Evolutionary conservation across 2,329 filamentous ascomycete species (phyloP), one percentile per base, ranked within the genome.

Genomic region (Mariannaea sp.): DNA sequence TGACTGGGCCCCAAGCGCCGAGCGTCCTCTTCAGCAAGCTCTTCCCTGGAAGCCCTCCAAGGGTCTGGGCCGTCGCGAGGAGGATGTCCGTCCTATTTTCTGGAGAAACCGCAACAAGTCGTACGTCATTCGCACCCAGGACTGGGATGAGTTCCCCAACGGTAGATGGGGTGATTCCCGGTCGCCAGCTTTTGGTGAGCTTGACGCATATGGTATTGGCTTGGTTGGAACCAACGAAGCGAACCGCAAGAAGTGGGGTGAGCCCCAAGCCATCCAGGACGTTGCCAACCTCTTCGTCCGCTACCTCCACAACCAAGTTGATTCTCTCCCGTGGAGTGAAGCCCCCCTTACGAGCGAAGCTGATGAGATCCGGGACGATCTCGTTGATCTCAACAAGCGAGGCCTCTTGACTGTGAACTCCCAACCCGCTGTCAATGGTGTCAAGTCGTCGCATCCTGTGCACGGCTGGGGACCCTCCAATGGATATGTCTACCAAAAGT

Each of bases 121-220:
- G 4, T 99, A 99, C 67, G 87, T 99, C 49, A 86, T 91, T 50
- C 90, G 94, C 49, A 99, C 94, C 1, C 92, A 97, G 70, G 93
- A 97, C 64, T 99, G 94, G 94, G 94, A 99, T 67, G 94, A 99
- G 72, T 99, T 97, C 66, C 94, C 94, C 50, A 99, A 99, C 78
- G 94, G 94, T 40, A 89, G 94, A 73, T 99, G 94, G 94, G 95
- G 94, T 74, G 94, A 99, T 73, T 93, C 92, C 46, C 85, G 94
- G 60, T 97, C 93, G 53, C 94, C 94, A 56, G 94, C 94, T 44
- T 99, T 97, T 68, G 94, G 94, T 67, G 92, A 97, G 73, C 79
- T 97, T 46, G 93, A 97, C 73, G 87, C 91, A 7, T 97, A 99
- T 68, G 93, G 92, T 36, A 91, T 97, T 65, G 92, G 92, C 38